Evolutionary conservation across 441 rosid genomes (phyloP), one percentile per base, ranked within the genome.

Genomic region (Pelargonium citronellum): DNA sequence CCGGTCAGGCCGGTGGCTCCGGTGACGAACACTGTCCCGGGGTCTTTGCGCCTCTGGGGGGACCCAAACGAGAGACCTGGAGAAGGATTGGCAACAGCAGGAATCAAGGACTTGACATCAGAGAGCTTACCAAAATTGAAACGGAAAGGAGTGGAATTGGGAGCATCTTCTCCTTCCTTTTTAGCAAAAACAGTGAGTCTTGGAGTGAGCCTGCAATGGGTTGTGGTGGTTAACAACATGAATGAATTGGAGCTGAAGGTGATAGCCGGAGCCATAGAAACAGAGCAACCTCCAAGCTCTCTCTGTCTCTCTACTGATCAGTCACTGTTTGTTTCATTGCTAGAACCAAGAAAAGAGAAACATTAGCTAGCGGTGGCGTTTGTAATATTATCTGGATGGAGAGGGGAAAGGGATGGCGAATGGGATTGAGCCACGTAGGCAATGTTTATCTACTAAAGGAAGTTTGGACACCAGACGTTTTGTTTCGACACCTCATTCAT

Each of bases 1-100:
- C 99, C 99, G 0, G 85, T 94, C 83, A 85, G 97, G 34, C 99
- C 99, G 0, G 95, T 87, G 13, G 99, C 99, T 53, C 97, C 97
- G 1, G 97, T 94, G n/a, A 94, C 96, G 62, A 87, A 94, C 69
- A 94, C 96, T 4, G 95, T 91, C 71, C 81, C 78, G 1, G 97
- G 82, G 74, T 94, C 97, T 75, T 94, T 94, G 78, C 80, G 79
- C 71, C 98, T 79, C 1, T 4, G 65, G 74, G 80, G 83, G 7
- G 41, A 37, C 8, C 89, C 91, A 58, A 89, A 87, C 22, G 79
- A 74, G 72, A 91, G 66, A 17, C 92, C 96, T 4, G 85, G 62
- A 7, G 86, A 81, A 62, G 90, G 82, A 46, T 76, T 74, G 66
- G 73, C 69, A 64, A 81, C 74, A 2, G 83, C 83, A 2, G 98